Conservation (phyloP, 345 rosid genomes). For the Eucalyptus virginea region DNA sequence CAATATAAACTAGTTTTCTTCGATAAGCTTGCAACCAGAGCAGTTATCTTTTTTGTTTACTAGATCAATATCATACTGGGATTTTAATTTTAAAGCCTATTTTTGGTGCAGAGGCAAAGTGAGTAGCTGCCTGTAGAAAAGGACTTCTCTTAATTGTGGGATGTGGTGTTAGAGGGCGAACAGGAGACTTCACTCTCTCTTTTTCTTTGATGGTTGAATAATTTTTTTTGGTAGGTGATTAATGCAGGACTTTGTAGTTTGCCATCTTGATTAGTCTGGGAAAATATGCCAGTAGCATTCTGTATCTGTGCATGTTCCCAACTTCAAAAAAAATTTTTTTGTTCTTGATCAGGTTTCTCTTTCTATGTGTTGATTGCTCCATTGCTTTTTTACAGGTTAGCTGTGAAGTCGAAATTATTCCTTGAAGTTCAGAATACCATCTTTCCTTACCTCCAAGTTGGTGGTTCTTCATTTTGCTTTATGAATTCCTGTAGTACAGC, state of each 20-base stretch:
- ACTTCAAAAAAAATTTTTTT: background rate
- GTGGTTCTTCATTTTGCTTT: background rate
- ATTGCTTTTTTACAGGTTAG: conserved; percentile 30
- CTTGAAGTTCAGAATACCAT: conserved; percentile 32
- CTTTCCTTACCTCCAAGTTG: conserved; percentile 56
- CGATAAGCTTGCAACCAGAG: background rate
- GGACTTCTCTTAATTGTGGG: background rate
- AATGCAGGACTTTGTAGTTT: background rate
- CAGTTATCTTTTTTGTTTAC: background rate
- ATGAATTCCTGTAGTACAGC: background rate
- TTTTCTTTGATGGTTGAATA: background rate
- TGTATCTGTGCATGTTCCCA: background rate
- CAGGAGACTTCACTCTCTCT: background rate
- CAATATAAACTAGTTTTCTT: background rate
- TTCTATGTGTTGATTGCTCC: background rate
- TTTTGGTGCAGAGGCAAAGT: background rate
- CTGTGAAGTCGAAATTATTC: conserved; percentile 30
- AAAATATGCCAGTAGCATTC: background rate
- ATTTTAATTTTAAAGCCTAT: background rate
- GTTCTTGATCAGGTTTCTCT: background rate
- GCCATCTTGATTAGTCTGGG: background rate
- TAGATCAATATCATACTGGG: background rate
- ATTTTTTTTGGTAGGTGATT: background rate
- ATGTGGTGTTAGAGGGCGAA: background rate
- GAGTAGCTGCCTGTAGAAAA: background rate